Conservation (phyloP, 257 asterid species). For the Solanum boliviense region DNA sequence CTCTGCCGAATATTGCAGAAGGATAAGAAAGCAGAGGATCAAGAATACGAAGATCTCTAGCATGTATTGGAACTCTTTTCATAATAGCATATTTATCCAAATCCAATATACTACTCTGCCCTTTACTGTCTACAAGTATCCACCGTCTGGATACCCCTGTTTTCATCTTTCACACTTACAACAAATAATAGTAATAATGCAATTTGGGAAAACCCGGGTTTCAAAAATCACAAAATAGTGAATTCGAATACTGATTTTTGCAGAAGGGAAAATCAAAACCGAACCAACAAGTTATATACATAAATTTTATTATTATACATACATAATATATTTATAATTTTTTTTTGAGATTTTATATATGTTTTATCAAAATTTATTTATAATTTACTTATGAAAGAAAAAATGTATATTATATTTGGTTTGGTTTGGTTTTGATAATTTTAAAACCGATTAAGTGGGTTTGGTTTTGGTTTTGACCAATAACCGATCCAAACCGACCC, state of each 20-base stretch:
- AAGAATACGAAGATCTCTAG: constrained; percentile 82
- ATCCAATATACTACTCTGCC: constrained; percentile 53
- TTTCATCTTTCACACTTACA: constrained; percentile 37
- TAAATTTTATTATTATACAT: no score
- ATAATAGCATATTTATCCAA: constrained; percentile 73
- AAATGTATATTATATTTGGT: no score
- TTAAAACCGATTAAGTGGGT: no score
- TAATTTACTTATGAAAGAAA: no score
- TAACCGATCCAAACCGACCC: no score
- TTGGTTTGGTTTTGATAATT: no score
- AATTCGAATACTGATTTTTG: neutral
- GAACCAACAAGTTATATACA: no score
- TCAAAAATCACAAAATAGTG: neutral
- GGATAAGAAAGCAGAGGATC: constrained; percentile 92
- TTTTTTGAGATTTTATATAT: no score
- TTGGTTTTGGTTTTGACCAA: no score
- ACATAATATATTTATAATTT: no score
- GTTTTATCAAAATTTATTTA: no score
- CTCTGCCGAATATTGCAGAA: constrained; percentile 73
- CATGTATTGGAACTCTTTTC: constrained; percentile 65
- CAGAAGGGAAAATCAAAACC: neutral
- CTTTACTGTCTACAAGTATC: constrained; percentile 49
- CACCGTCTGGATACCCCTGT: constrained; percentile 56
- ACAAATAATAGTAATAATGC: no score
- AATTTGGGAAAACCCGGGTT: neutral